Evolutionary conservation across 768 basidiomycete species (phyloP).

Genomic region (Leucosporidium creatinivorum): DNA sequence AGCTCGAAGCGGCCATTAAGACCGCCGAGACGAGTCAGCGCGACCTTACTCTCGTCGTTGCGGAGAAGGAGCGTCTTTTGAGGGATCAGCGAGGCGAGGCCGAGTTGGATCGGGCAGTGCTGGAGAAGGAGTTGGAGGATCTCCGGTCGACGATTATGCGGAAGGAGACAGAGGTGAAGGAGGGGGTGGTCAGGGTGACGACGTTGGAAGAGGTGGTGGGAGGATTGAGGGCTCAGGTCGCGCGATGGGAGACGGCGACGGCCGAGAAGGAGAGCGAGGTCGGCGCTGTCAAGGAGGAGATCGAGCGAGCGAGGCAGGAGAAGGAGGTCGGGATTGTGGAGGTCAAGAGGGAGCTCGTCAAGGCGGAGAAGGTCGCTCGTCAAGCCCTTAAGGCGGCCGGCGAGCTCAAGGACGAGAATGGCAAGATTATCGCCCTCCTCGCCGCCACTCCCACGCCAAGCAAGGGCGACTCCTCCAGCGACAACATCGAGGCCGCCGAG

Average conservation of each 20-base stretch:
- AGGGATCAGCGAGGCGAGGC: conserved; percentile 87
- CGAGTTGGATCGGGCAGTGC: conserved; percentile 83
- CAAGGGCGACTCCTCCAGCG: conserved; percentile 3
- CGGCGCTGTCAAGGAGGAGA: conserved; percentile 43
- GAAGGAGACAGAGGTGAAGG: conserved; percentile 51
- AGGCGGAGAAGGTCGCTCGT: conserved; percentile 32
- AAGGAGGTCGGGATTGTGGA: conserved; percentile 22
- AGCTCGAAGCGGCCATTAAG: conserved; percentile 44
- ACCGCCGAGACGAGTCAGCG: conserved; percentile 55
- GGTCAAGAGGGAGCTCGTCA: conserved; percentile 19
- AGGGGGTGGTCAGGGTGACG: conserved; percentile 45
- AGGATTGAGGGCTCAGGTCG: conserved; percentile 60
- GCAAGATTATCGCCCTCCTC: conserved; percentile 37
- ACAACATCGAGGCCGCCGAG: conserved; percentile 17
- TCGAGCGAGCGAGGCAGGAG: conserved; percentile 9
- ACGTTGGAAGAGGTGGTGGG: conserved; percentile 53
- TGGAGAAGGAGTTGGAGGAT: conserved; percentile 79
- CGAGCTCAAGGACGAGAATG: conserved; percentile 40
- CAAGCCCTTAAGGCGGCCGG: conserved; percentile 40
- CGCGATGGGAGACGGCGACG: conserved; percentile 41
- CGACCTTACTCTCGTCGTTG: conserved; percentile 60
- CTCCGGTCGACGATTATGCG: conserved; percentile 58
- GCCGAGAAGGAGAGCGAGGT: conserved; percentile 55
- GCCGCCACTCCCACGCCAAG: conserved; percentile 7
- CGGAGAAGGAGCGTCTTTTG: conserved; percentile 70